phyloP scores from a whole-genome alignment of 257 asterid genomes.

The Solanum etuberosum region DNA sequence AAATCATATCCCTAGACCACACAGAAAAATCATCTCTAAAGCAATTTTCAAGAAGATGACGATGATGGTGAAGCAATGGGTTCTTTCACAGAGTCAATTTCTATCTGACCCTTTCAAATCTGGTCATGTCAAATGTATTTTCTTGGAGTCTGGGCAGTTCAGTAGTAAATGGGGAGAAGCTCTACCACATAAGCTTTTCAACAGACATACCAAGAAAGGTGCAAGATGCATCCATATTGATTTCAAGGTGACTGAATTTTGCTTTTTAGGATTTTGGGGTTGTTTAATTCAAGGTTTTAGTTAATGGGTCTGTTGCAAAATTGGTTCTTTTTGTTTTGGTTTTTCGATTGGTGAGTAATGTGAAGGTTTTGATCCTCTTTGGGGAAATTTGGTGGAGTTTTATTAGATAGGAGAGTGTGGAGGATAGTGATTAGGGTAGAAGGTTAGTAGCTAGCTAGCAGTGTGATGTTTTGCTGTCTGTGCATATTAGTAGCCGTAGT shows the following conservation, averaged over 20 bases:
- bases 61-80: neutral
- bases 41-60: neutral
- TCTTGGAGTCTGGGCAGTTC: neutral
- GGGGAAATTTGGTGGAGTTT: neutral
- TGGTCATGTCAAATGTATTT: neutral
- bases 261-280: neutral
- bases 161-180: neutral
- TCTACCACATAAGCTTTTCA: neutral
- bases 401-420: neutral
- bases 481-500: neutral
- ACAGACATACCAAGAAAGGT: neutral
- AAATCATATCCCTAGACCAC: neutral
- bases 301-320: neutral
- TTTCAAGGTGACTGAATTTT: neutral
- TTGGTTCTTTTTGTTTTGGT: neutral
- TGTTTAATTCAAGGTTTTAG: neutral
- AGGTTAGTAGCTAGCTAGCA: neutral
- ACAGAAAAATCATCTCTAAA: neutral
- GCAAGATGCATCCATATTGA: neutral
- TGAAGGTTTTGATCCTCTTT: too few species aligned
- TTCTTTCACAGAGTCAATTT: neutral
- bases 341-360: neutral
- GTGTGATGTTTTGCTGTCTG: neutral
- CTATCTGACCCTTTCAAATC: neutral
- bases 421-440: neutral